Evolutionary conservation across 2,329 filamentous ascomycete genomes (phyloP).

Genomic region (Didymellaceae sp.): DNA sequence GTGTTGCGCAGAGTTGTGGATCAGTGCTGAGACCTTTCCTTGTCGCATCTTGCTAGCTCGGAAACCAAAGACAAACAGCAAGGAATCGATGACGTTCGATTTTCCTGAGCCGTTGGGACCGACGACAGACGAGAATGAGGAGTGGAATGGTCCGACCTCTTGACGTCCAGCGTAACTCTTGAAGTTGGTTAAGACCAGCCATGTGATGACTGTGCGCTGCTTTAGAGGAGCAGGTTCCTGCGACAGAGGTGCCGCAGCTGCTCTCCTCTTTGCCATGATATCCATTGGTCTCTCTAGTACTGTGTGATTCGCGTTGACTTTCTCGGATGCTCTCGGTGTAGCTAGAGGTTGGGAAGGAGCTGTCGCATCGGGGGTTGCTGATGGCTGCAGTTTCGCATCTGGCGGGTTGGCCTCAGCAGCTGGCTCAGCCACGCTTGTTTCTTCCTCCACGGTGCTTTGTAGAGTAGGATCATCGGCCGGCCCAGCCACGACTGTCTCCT

Average conservation of each 20-base stretch:
- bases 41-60: slow-evolving; percentile 99
- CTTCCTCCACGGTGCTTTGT: slow-evolving; percentile 68
- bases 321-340: slow-evolving; percentile 60
- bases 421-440: slow-evolving; percentile 9
- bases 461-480: too few species aligned
- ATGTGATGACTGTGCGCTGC: slow-evolving; percentile 88
- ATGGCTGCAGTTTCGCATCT: slow-evolving; percentile 11
- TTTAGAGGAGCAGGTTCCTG: slow-evolving; percentile 80
- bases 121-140: slow-evolving; percentile 96
- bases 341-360: slow-evolving; percentile 49
- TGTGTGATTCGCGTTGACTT: slow-evolving; percentile 77
- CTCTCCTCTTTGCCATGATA: slow-evolving; percentile 86
- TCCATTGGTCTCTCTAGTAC: slow-evolving; percentile 90
- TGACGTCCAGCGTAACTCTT: slow-evolving; percentile 98
- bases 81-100: slow-evolving; percentile 97
- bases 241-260: slow-evolving; percentile 64
- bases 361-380: slow-evolving; percentile 8
- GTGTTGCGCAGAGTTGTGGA: slow-evolving; percentile 91
- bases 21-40: slow-evolving; percentile 95
- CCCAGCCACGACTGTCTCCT: slow-evolving; percentile 41
- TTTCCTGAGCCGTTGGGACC: slow-evolving; percentile 98
- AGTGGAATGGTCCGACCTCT: slow-evolving; percentile 94
- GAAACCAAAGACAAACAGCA: slow-evolving; percentile 99
- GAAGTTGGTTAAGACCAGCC: slow-evolving; percentile 93
- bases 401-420: slow-evolving; percentile 29